phyloP scores from a whole-genome alignment of 345 rosid genomes.

The Sonneratia alba region DNA sequence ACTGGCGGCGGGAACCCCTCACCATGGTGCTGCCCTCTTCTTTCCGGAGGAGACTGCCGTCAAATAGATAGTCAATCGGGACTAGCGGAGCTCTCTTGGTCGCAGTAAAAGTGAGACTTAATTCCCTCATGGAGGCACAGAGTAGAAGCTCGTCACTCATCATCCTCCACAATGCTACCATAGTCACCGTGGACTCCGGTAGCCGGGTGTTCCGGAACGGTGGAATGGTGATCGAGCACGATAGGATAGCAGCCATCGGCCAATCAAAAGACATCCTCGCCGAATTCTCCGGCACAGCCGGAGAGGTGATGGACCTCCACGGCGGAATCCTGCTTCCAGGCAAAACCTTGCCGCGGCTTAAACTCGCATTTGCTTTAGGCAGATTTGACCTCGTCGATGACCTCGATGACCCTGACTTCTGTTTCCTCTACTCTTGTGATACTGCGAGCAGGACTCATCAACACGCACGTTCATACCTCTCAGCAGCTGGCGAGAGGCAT shows the following conservation, averaged over 20 bases:
- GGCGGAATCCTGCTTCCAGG: slow-evolving; percentile 58
- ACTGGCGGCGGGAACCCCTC: too few relatives aligned
- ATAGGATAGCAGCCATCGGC: slow-evolving; percentile 48
- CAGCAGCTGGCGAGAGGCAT: slow-evolving; percentile 67
- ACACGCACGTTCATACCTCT: slow-evolving; percentile 65
- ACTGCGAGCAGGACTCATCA: slow-evolving; percentile 36
- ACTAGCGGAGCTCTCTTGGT: background rate
- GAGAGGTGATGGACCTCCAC: slow-evolving; percentile 37
- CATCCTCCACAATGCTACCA: slow-evolving; percentile 36
- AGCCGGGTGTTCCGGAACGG: slow-evolving; percentile 42
- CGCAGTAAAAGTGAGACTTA: background rate
- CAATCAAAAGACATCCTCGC: slow-evolving; percentile 35
- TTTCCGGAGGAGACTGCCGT: too few relatives aligned
- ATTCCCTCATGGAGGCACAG: slow-evolving; percentile 19
- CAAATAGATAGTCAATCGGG: background rate
- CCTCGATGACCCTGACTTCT: background rate
- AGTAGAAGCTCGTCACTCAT: slow-evolving; percentile 10
- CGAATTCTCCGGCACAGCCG: slow-evolving; percentile 24
- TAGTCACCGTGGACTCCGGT: slow-evolving; percentile 47
- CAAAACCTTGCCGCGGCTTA: background rate
- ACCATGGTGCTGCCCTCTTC: too few relatives aligned
- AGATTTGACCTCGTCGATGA: background rate
- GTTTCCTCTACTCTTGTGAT: background rate
- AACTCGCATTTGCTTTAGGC: too few relatives aligned
- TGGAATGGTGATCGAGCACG: slow-evolving; percentile 30